Evolutionary conservation across 2,329 filamentous ascomycete species (phyloP).

Genomic region (Aspergillus fructus): DNA sequence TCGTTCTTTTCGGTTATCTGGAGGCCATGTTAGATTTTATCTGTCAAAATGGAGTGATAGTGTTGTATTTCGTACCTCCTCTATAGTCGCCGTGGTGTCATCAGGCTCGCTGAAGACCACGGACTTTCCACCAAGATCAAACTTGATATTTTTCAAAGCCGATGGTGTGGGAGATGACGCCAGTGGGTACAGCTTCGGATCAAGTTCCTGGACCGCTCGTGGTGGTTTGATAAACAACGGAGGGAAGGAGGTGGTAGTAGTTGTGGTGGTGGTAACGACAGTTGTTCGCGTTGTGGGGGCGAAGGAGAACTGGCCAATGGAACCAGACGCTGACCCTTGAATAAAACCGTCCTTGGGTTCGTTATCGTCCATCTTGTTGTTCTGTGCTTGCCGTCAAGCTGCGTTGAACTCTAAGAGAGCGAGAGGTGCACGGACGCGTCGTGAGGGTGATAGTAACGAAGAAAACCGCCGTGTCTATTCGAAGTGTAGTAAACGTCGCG

Average conservation of each 20-base stretch:
- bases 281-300: slow-evolving; percentile 65
- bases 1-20: slow-evolving; percentile 48
- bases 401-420: neutral
- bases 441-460: neutral
- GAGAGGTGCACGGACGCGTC: slow-evolving; percentile 17
- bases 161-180: slow-evolving; percentile 79
- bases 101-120: slow-evolving; percentile 65
- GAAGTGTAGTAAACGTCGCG: slow-evolving; percentile 11
- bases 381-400: slow-evolving; percentile 1
- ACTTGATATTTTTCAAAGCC: slow-evolving; percentile 73
- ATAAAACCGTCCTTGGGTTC: slow-evolving; percentile 20
- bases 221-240: slow-evolving; percentile 78
- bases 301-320: slow-evolving; percentile 61
- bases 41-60: neutral
- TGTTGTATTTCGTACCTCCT: slow-evolving; percentile 47
- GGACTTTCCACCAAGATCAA: slow-evolving; percentile 64
- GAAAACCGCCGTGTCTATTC: neutral
- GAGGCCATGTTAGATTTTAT: slow-evolving; percentile 10
- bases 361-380: slow-evolving; percentile 30
- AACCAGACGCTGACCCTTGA: slow-evolving; percentile 32
- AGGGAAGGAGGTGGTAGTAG: slow-evolving; percentile 77
- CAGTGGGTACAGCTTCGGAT: slow-evolving; percentile 86
- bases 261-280: slow-evolving; percentile 85
- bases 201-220: slow-evolving; percentile 67
- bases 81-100: slow-evolving; percentile 52